Evolutionary conservation across 1,139 yeast genomes (phyloP).

Genomic region (Hansenula sp.): DNA sequence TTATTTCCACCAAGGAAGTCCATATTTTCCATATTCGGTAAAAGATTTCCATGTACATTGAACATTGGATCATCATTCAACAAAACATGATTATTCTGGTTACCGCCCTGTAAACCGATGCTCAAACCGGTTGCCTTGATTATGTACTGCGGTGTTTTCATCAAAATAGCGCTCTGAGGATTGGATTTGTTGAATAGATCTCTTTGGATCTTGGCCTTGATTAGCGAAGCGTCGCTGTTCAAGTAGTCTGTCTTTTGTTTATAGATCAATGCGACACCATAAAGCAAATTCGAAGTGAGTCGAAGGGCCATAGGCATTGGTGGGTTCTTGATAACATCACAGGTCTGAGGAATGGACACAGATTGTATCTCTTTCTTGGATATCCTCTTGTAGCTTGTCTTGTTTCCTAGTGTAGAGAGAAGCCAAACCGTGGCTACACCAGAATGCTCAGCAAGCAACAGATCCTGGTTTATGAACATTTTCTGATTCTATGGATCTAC

Average conservation of each 20-base stretch:
- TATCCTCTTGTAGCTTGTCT: slow-evolving; percentile 26
- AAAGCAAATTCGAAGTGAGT: slow-evolving; percentile 45
- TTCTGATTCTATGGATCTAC: too few relatives aligned
- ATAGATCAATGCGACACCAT: slow-evolving; percentile 55
- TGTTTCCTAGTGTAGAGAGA: slow-evolving; percentile 43
- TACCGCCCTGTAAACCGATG: slow-evolving; percentile 3
- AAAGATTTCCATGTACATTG: slow-evolving; percentile 31
- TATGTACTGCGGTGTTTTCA: not conserved
- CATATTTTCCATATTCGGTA: slow-evolving; percentile 19
- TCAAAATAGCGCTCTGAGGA: slow-evolving; percentile 7
- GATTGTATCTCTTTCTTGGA: slow-evolving; percentile 35
- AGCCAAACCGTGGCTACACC: slow-evolving; percentile 32
- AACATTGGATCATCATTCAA: slow-evolving; percentile 40
- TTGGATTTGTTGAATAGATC: slow-evolving; percentile 13
- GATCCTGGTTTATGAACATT: slow-evolving; percentile 18
- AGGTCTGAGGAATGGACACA: slow-evolving; percentile 45
- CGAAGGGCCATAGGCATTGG: slow-evolving; percentile 35
- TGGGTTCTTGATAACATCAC: slow-evolving; percentile 32
- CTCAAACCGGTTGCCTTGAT: slow-evolving; percentile 2
- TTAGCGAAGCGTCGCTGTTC: slow-evolving; percentile 29
- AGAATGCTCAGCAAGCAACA: slow-evolving; percentile 15
- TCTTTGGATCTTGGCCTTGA: slow-evolving; percentile 28
- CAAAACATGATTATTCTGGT: slow-evolving; percentile 17
- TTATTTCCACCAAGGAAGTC: slow-evolving; percentile 12
- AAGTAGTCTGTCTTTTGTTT: slow-evolving; percentile 47